A percentile compares a stretch with the other conserved stretches of the same genome.
These are phyloP conservation scores for Torulaspora indica DNA, from an alignment of 805 yeast genomes.

Conservation along the genomic window DNA sequence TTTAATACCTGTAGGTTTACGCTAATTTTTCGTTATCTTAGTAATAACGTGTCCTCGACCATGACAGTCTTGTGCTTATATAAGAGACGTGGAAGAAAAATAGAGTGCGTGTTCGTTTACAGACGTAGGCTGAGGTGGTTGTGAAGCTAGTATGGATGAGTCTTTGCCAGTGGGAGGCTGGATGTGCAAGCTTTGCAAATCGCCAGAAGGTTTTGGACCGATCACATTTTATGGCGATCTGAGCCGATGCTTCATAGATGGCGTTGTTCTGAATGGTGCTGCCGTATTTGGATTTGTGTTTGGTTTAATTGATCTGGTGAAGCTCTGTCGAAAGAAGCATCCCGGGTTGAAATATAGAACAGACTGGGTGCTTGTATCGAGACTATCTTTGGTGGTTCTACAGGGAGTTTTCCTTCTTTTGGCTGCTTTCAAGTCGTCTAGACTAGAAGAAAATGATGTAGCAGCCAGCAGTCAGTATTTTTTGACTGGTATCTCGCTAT, in stretches of 20 bases:
- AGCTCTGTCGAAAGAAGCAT: conserved; percentile 22
- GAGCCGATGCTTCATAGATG: conserved; percentile 57
- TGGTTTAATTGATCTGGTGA: conserved; percentile 40
- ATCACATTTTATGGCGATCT: conserved; percentile 48
- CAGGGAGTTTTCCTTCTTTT: conserved; percentile 33
- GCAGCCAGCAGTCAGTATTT: conserved; percentile 24
- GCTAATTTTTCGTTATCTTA: background rate
- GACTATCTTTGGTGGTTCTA: conserved; percentile 34
- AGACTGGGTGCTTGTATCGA: conserved; percentile 37
- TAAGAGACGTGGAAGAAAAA: background rate
- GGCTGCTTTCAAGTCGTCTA: conserved; percentile 23
- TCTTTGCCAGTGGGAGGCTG: conserved; percentile 6
- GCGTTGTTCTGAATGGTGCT: conserved; percentile 41
- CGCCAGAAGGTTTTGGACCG: conserved; percentile 43
- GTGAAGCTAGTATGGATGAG: conserved; percentile 1
- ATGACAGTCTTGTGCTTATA: background rate
- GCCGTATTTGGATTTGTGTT: conserved; percentile 42
- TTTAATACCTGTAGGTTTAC: background rate
- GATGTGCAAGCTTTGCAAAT: conserved; percentile 26
- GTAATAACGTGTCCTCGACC: background rate
- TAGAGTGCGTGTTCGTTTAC: background rate
- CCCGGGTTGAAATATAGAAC: conserved; percentile 37
- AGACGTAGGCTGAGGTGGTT: too few relatives aligned
- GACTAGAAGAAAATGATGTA: conserved; percentile 17
- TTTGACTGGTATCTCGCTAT: conserved; percentile 37